These are phyloP conservation scores for Barnettozyma vustinii DNA, from an alignment of 805 yeast species.

Conservation along the genomic window DNA sequence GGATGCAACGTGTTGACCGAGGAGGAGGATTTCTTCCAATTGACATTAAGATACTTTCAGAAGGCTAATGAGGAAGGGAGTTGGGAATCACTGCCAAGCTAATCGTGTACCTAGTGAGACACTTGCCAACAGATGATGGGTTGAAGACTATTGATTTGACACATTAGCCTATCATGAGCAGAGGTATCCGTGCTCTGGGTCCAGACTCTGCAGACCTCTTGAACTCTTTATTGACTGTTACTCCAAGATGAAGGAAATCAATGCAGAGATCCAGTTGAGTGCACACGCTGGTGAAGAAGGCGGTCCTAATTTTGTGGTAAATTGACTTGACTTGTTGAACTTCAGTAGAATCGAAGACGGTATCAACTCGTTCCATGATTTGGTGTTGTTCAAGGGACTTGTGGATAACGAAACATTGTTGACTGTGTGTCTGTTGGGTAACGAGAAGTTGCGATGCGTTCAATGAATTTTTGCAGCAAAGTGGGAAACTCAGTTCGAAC, in stretches of 20 bases:
- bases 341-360: conserved; percentile 79
- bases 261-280: conserved; percentile 56
- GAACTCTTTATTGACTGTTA: too few species aligned
- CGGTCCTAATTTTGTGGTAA: conserved; percentile 58
- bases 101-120: too few species aligned
- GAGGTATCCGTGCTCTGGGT: too few species aligned
- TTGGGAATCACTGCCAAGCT: too few species aligned
- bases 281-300: conserved; percentile 94
- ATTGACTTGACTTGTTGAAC: conserved; percentile 41
- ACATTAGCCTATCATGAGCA: too few species aligned
- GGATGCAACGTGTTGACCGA: too few species aligned
- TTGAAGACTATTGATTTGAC: too few species aligned
- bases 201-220: too few species aligned
- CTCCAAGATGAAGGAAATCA: conserved; percentile 32
- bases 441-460: too few species aligned
- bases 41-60: conserved; percentile 68
- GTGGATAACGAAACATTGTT: conserved; percentile 52
- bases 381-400: conserved; percentile 48
- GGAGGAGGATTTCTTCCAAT: conserved; percentile 69
- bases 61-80: conserved; percentile 55
- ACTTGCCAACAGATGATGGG: too few species aligned
- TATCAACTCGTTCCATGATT: conserved; percentile 54
- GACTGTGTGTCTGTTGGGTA: conserved; percentile 64
- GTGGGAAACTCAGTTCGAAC: too few species aligned
- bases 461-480: too few species aligned